Evolutionary conservation across 306 rosid genomes (phyloP).

Genomic region (Sicyos edulis): DNA sequence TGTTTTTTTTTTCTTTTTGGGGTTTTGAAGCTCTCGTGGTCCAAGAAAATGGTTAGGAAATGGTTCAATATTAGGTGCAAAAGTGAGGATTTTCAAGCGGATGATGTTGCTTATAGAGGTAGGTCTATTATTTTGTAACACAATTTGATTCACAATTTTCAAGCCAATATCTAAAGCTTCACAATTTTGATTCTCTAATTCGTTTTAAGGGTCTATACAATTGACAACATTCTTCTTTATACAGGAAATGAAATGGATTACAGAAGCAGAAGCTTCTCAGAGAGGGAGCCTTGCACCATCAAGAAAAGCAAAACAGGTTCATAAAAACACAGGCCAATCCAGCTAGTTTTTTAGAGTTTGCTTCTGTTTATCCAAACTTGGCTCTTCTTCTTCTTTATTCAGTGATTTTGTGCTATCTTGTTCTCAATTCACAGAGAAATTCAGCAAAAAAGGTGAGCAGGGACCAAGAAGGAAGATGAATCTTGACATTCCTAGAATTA

Average conservation of each 20-base stretch:
- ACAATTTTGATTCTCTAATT: background rate
- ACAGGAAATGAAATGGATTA: slow-evolving; percentile 72
- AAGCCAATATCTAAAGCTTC: slow-evolving; percentile 2
- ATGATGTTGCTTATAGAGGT: slow-evolving; percentile 72
- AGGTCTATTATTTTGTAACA: no score
- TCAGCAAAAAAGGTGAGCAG: slow-evolving; percentile 60
- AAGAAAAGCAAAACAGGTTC: slow-evolving; percentile 97
- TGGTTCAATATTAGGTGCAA: slow-evolving; percentile 92
- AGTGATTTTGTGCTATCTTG: slow-evolving; percentile 1
- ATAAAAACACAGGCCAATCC: background rate
- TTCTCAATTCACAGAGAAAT: slow-evolving; percentile 62
- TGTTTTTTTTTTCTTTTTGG: slow-evolving; percentile 33
- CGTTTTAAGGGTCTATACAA: background rate
- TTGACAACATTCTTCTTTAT: slow-evolving; percentile 27
- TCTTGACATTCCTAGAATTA: slow-evolving; percentile 92
- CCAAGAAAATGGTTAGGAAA: slow-evolving; percentile 98
- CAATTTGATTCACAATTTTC: no score
- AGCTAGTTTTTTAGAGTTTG: slow-evolving; percentile 1
- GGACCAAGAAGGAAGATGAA: slow-evolving; percentile 77
- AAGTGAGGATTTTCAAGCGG: slow-evolving; percentile 65
- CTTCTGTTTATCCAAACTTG: background rate
- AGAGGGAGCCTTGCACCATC: slow-evolving; percentile 84
- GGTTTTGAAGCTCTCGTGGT: slow-evolving; percentile 86
- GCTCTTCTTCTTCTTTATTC: background rate
- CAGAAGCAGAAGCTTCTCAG: slow-evolving; percentile 81